Evolutionary conservation across 192 early-diverging fungal species (phyloP), one percentile per base, ranked within the genome.

Genomic region (Chytriomyces sp.): DNA sequence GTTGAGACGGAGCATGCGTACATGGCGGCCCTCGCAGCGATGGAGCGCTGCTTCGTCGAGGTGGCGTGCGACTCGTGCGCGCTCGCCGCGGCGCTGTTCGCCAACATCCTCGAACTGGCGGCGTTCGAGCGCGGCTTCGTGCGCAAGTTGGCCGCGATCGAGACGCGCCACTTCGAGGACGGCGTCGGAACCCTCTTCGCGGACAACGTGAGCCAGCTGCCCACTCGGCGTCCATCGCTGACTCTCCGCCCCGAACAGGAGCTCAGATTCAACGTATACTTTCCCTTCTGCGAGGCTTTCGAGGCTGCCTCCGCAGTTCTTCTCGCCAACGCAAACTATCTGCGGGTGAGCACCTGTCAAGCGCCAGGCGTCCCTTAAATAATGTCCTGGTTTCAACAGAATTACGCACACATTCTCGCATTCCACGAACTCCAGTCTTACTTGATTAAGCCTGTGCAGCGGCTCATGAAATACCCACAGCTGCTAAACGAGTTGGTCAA

Each of bases 401-500:
- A 25, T 6, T 57, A 56, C 36, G 10, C 67, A 22, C 67, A 53
- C 34, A 12, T 69, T n/a, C 53, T 69, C 67, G 25, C 53, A 36
- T 36, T 30, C 14, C 52, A 56, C 32, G 32, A 32, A 32, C 10
- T 69, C 10, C 69, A 71, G 39, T 37, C 37, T 10, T 71, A 59
- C 56, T 30, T 58, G 38, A 58, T 68, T 49, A 40, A 28, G 44
- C 64, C 55, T 10, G 38, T 30, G 22, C 57, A 39, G 7, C 39
- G 97, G 53, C 93, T 98, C 70, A 97, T 95, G 84, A 95, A 94
- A 82, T 99, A 99, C 81, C 95, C 95, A 40, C 81, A 98, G 64
- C 85, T 99, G 12, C 64, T 94, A 69, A 81, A 78, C 68, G 76
- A 85, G 49, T 68, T 85, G 30, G 70, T 84, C 55, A 85, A 85